These are phyloP conservation scores for Aspergillus fischeri DNA, from an alignment of 2,329 filamentous ascomycete species.

Conservation along the genomic window DNA sequence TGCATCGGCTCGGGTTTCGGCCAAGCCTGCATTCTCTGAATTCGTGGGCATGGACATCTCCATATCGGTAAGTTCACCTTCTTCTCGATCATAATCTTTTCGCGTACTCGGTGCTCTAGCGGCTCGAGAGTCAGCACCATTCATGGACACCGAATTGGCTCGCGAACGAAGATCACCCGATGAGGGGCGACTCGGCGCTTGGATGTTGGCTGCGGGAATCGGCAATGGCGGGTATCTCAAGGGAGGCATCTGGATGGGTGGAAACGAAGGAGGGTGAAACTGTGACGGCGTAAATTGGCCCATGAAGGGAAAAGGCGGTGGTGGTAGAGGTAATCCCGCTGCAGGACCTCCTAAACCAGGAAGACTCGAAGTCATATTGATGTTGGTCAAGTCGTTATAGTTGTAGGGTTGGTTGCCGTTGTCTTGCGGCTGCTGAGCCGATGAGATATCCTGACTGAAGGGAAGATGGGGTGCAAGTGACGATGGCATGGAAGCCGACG, in stretches of 20 bases:
- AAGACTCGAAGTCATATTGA: conserved; percentile 28
- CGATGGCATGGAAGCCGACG: conserved; percentile 18
- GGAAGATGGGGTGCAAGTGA: conserved; percentile 25
- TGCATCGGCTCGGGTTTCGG: not conserved
- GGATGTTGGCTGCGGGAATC: conserved; percentile 11
- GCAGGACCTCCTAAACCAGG: conserved; percentile 24
- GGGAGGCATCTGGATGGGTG: conserved; percentile 25
- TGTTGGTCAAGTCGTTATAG: conserved; percentile 19
- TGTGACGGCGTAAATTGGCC: conserved; percentile 32
- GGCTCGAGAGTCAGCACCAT: conserved; percentile 8
- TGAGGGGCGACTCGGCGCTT: conserved; percentile 6
- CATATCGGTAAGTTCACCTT: conserved; percentile 72
- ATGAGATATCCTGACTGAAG: conserved; percentile 21
- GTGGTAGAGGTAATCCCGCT: conserved; percentile 20
- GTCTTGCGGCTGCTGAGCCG: conserved; percentile 18
- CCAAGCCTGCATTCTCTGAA: not conserved
- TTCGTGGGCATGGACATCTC: conserved; percentile 39
- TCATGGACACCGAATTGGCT: conserved; percentile 5
- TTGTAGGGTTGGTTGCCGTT: conserved; percentile 13
- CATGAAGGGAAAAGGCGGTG: conserved; percentile 28
- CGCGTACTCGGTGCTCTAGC: conserved; percentile 23
- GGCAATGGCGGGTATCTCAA: conserved; percentile 20
- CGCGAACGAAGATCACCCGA: conserved; percentile 11
- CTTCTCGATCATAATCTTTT: conserved; percentile 54
- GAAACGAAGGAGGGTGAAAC: conserved; percentile 28